Evolutionary conservation across 306 rosid species (phyloP).

Genomic region (Acmispon strigosus): DNA sequence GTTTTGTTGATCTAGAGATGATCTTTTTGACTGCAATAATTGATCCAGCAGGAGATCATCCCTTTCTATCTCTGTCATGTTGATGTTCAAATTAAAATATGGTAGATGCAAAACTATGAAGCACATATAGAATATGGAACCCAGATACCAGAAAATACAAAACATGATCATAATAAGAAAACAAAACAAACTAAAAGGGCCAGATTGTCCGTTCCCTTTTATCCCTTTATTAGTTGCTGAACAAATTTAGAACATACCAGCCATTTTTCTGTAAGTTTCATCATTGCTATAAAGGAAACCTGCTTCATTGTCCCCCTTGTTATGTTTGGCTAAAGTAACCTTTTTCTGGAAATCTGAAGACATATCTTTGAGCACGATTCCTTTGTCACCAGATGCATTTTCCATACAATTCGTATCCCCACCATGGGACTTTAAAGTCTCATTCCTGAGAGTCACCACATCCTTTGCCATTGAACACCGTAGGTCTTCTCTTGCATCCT

Average conservation of each 20-base stretch:
- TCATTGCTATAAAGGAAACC: slow-evolving; percentile 41
- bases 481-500: slow-evolving; percentile 88
- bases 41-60: slow-evolving; percentile 85
- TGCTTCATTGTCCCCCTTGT: slow-evolving; percentile 33
- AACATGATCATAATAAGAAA: neutral
- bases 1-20: slow-evolving; percentile 43
- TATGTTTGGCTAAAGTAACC: slow-evolving; percentile 62
- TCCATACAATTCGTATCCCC: slow-evolving; percentile 32
- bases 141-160: neutral
- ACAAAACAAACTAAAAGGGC: neutral
- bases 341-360: slow-evolving; percentile 90
- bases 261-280: slow-evolving; percentile 49
- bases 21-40: slow-evolving; percentile 60
- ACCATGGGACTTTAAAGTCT: slow-evolving; percentile 52
- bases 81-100: slow-evolving; percentile 14
- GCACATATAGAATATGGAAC: neutral
- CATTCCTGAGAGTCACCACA: slow-evolving; percentile 63
- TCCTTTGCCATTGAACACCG: slow-evolving; percentile 87
- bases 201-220: neutral
- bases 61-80: slow-evolving; percentile 66
- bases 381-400: slow-evolving; percentile 30
- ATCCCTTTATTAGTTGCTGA: neutral
- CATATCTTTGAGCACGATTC: slow-evolving; percentile 34
- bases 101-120: neutral
- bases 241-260: slow-evolving; percentile 42